Percentiles rank a stretch among this genome's conserved stretches.
Evolutionary conservation across 2,329 filamentous ascomycete species (phyloP).

Genomic region (Claviceps maximensis): DNA sequence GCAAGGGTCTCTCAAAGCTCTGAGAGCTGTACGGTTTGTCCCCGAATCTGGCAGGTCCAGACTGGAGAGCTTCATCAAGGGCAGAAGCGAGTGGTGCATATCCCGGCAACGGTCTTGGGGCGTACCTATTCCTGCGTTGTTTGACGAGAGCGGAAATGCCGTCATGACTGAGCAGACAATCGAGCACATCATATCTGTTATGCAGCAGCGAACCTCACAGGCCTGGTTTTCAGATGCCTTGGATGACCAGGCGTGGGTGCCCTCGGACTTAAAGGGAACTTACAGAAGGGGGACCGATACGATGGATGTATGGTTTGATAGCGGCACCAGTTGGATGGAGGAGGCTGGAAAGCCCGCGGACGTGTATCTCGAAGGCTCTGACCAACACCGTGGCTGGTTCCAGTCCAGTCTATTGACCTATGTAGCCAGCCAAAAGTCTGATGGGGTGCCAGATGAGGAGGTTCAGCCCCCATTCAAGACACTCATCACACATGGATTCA

Average conservation of each 20-base stretch:
- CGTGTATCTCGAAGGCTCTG: slow-evolving; percentile 84
- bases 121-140: slow-evolving; percentile 86
- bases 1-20: slow-evolving; percentile 51
- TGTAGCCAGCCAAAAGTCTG: slow-evolving; percentile 47
- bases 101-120: slow-evolving; percentile 94
- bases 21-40: slow-evolving; percentile 64
- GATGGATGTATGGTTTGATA: slow-evolving; percentile 99
- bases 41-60: slow-evolving; percentile 61
- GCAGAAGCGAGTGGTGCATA: slow-evolving; percentile 93
- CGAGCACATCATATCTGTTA: slow-evolving; percentile 68
- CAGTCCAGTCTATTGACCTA: slow-evolving; percentile 89
- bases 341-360: slow-evolving; percentile 47
- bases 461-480: slow-evolving; percentile 60
- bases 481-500: slow-evolving; percentile 92
- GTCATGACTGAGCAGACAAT: slow-evolving; percentile 71
- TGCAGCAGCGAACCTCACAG: slow-evolving; percentile 68
- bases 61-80: slow-evolving; percentile 73
- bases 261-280: slow-evolving; percentile 42
- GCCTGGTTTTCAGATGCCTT: slow-evolving; percentile 83
- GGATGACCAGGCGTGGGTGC: slow-evolving; percentile 68
- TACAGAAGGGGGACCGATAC: slow-evolving; percentile 78
- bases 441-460: slow-evolving; percentile 14
- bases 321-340: slow-evolving; percentile 80
- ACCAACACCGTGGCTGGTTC: slow-evolving; percentile 97
- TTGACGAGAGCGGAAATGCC: slow-evolving; percentile 57